A percentile compares a stretch with the other conserved stretches of the same genome.
phyloP scores from a whole-genome alignment of 495 filamentous ascomycete genomes.

The Diplogelasinospora grovesii region DNA sequence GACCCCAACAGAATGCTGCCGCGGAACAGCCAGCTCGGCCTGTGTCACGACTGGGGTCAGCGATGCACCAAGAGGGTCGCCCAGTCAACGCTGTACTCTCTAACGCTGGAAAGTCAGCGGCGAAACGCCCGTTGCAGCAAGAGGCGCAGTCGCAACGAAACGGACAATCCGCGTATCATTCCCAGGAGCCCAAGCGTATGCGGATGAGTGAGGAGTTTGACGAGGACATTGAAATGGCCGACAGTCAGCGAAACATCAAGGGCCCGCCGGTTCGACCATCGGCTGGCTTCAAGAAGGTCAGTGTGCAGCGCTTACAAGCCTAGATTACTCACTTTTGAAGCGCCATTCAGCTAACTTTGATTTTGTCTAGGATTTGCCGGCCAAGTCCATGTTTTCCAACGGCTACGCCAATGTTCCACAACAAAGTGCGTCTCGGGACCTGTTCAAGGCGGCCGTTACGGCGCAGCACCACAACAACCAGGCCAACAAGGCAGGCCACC shows the following conservation, averaged over 20 bases:
- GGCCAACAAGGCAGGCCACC: slow-evolving; percentile 54
- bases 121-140: slow-evolving; percentile 45
- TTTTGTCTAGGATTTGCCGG: slow-evolving; percentile 44
- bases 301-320: too few relatives aligned
- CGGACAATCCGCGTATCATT: slow-evolving; percentile 37
- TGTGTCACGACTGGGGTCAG: slow-evolving; percentile 36
- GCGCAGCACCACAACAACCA: slow-evolving; percentile 46
- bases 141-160: slow-evolving; percentile 36
- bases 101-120: slow-evolving; percentile 34
- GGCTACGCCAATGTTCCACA: slow-evolving; percentile 53
- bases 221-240: slow-evolving; percentile 33
- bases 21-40: slow-evolving; percentile 38
- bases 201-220: slow-evolving; percentile 53
- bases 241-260: slow-evolving; percentile 51
- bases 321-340: too few relatives aligned
- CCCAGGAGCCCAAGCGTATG: slow-evolving; percentile 51
- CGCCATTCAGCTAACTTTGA: slow-evolving; percentile 18
- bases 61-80: slow-evolving; percentile 37
- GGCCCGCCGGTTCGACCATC: slow-evolving; percentile 79
- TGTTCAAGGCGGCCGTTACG: slow-evolving; percentile 44
- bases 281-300: slow-evolving; percentile 66
- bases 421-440: slow-evolving; percentile 25
- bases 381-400: slow-evolving; percentile 57
- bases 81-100: slow-evolving; percentile 38
- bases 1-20: slow-evolving; percentile 42